Conservation (phyloP, 164 flowering plant species). For the Sextonia rubra region DNA sequence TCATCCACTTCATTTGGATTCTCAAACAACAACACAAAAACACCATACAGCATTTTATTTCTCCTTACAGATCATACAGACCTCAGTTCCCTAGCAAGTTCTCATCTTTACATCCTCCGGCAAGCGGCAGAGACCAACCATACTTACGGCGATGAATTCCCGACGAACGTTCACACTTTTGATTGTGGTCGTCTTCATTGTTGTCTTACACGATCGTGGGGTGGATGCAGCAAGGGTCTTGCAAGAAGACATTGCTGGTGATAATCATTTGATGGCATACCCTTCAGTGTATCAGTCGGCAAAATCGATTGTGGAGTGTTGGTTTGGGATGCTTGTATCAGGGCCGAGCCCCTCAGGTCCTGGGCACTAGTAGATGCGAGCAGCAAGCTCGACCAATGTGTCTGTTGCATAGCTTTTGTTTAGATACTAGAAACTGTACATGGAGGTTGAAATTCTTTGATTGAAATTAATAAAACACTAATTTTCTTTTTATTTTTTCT, state of each 20-base stretch:
- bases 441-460: background rate
- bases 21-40: too few relatives aligned
- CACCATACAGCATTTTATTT: too few relatives aligned
- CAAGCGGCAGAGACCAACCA: background rate
- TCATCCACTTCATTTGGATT: too few relatives aligned
- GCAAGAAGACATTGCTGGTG: background rate
- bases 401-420: background rate
- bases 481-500: too few relatives aligned
- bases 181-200: conserved; percentile 1
- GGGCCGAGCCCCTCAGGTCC: conserved; percentile 20
- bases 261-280: conserved; percentile 6
- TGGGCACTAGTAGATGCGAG: conserved; percentile 4
- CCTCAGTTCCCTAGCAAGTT: too few relatives aligned
- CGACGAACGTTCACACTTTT: conserved; percentile 1
- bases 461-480: background rate
- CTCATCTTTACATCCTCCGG: background rate
- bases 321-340: conserved; percentile 12
- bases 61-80: too few relatives aligned
- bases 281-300: conserved; percentile 10
- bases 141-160: conserved; percentile 4
- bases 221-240: conserved; percentile 14
- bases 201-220: background rate
- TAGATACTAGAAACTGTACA: background rate
- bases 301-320: conserved; percentile 2
- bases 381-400: background rate